Percentiles rank a stretch among this genome's conserved stretches.
These are phyloP conservation scores for Alloascoidea hylecoeti DNA, from an alignment of 805 yeast genomes.

Conservation along the genomic window DNA sequence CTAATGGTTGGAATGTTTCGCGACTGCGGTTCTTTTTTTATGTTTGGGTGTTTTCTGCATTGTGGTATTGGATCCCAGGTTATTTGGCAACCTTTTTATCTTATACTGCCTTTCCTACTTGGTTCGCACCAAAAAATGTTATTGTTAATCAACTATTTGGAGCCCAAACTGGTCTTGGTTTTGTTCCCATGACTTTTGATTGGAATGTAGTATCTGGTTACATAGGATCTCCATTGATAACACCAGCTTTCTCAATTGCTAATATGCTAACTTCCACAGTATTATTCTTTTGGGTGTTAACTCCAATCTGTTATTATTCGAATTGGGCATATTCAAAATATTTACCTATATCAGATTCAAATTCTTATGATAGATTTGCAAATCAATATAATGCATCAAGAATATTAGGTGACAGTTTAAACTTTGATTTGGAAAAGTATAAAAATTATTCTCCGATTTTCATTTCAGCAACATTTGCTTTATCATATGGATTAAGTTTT, in stretches of 20 bases:
- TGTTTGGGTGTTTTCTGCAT: constrained; percentile 24
- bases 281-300: constrained; percentile 35
- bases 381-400: constrained; percentile 31
- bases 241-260: constrained; percentile 31
- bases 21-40: constrained; percentile 32
- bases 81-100: constrained; percentile 44
- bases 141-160: constrained; percentile 40
- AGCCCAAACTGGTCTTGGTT: constrained; percentile 35
- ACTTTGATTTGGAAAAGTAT: constrained; percentile 32
- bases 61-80: constrained; percentile 50
- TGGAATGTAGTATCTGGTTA: constrained; percentile 40
- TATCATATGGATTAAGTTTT: constrained; percentile 48
- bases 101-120: constrained; percentile 41
- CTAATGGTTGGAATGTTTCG: constrained; percentile 49
- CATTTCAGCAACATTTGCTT: constrained; percentile 39
- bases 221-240: constrained; percentile 39
- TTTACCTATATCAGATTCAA: constrained; percentile 38
- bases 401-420: constrained; percentile 28
- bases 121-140: constrained; percentile 32
- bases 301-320: constrained; percentile 38
- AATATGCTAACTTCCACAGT: constrained; percentile 32
- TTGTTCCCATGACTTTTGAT: constrained; percentile 41
- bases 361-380: constrained; percentile 37
- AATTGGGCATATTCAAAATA: constrained; percentile 46
- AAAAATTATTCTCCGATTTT: constrained; percentile 49